phyloP scores from a whole-genome alignment of 2,329 filamentous ascomycete species.

The Fusarium albosuccineum region DNA sequence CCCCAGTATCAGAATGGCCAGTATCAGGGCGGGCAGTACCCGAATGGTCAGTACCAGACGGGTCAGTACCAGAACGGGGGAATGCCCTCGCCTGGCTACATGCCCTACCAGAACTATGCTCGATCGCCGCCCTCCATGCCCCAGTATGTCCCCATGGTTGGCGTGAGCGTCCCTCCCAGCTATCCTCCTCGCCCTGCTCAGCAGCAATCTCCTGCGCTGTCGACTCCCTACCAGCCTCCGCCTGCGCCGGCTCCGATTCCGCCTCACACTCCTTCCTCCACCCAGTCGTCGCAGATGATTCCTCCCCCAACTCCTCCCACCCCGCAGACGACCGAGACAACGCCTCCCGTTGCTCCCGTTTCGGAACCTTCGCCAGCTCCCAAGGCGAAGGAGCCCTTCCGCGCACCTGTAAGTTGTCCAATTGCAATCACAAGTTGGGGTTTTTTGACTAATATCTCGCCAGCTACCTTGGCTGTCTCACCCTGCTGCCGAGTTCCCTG shows the following conservation, averaged over 20 bases:
- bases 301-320: slow-evolving; percentile 63
- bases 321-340: slow-evolving; percentile 54
- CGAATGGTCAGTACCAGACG: slow-evolving; percentile 46
- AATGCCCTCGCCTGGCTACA: slow-evolving; percentile 61
- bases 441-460: slow-evolving; percentile 10
- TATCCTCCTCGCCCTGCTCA: slow-evolving; percentile 60
- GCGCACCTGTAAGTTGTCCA: slow-evolving; percentile 60
- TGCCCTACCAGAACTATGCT: slow-evolving; percentile 58
- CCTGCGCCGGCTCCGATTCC: slow-evolving; percentile 57
- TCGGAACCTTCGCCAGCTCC: slow-evolving; percentile 44
- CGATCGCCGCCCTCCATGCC: slow-evolving; percentile 66
- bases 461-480: slow-evolving; percentile 71
- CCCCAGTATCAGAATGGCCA: slow-evolving; percentile 63
- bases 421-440: not conserved
- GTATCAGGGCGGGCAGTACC: slow-evolving; percentile 59
- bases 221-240: slow-evolving; percentile 70
- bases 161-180: slow-evolving; percentile 58
- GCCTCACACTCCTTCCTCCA: slow-evolving; percentile 67
- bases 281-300: slow-evolving; percentile 59
- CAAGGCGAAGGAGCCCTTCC: slow-evolving; percentile 54
- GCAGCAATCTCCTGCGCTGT: slow-evolving; percentile 66
- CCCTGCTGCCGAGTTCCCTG: slow-evolving; percentile 65
- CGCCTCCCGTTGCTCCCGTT: slow-evolving; percentile 41
- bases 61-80: slow-evolving; percentile 44
- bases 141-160: slow-evolving; percentile 67